Base-by-base conservation (phyloP, 306 rosid genomes). In the Pterocarpus macrocarpus region DNA sequence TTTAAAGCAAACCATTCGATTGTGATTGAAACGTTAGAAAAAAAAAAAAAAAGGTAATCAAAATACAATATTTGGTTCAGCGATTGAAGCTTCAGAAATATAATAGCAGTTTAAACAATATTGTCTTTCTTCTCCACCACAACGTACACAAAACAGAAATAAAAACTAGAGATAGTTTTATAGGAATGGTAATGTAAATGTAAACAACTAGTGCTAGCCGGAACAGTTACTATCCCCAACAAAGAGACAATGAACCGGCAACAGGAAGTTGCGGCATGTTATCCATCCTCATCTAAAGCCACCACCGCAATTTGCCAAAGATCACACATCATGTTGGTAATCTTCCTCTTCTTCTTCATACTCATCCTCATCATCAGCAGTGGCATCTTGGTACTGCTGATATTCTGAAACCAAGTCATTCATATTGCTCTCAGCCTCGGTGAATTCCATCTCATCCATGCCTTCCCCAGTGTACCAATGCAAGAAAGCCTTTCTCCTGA, bases 371-470 rank as follows among this genome's bases (percentile, higher is more conserved):
- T 91, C 97, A 44, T 91, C 97, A 2, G 92, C 94, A 17, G 94
- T 91, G 62, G 97, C 97, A 75, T 91, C 97, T 61, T 91, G 97
- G 81, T 91, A 91, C 77, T 91, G 97, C 82, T 91, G 97, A 83
- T 91, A 91, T 77, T 91, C 97, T 0, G 97, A 88, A 7, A 91
- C 97, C 39, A 91, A 77, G 75, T 91, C 97, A 2, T 91, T 91
- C 97, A 91, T 91, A 83, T 91, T 91, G 73, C 97, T 91, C 8
- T 83, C 83, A 1, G 87, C 87, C 52, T 83, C 87, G 0, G 83
- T 83, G 68, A 83, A 83, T 12, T 83, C 87, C 87, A 83, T 83
- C 77, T 83, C 87, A 36, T 83, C 87, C 87, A 83, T 83, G 56
- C 87, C 87, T 39, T 83, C 87, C 0, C 83, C 87, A 0, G 87